Base-by-base conservation (phyloP, 1,284 basidiomycete species). In the Pisolithus thermaeus region DNA sequence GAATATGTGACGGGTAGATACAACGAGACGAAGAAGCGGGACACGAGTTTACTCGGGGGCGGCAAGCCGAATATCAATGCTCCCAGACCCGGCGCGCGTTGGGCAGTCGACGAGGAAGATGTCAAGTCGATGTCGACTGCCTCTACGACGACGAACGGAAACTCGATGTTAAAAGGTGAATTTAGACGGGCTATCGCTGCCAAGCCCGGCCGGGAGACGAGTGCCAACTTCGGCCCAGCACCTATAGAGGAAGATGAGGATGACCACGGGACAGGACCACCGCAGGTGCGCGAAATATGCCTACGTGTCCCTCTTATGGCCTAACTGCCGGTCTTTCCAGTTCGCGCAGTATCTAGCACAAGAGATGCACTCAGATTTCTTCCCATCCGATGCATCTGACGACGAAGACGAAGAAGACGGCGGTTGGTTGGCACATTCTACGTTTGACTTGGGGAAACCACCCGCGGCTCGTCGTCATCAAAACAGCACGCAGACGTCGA, bases 1-100 rank as follows among this genome's bases (percentile, higher is more conserved):
- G 79, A 87, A 37, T 97, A 92, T 59, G 89, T 96, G 41, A 82
- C 79, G 7, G 90, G 89, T 3, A 75, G 88, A 35, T 88, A 92
- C 61, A 78, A 82, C 42, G 91, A 95, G 66, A 90, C 92, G n/a
- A 90, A 92, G 69, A 80, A 79, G 56, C 81, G 83, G 49, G 89
- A 96, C 61, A 78, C 78, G n/a, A 80, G 80, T 55, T 76, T 89
- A 8, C 76, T 97, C 4, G 93, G 92, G 3, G 94, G 93, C 16
- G 87, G 87, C 5, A 89, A 87, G 65, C 87, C 89, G 16, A 76
- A 78, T 2, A 65, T 87, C 23, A 73, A 69, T 4, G 72, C 27
- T 41, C 51, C 59, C 0, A 59, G 59, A 25, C 47, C 49, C 59
- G 76, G 58, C 55, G 68, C 40, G 8, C 73, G 78, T 56, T 88